A percentile compares a stretch with the other conserved stretches of the same genome.
These are phyloP conservation scores for Centrapalus pauciflorus DNA, from an alignment of 129 eudicot species.

Conservation along the genomic window DNA sequence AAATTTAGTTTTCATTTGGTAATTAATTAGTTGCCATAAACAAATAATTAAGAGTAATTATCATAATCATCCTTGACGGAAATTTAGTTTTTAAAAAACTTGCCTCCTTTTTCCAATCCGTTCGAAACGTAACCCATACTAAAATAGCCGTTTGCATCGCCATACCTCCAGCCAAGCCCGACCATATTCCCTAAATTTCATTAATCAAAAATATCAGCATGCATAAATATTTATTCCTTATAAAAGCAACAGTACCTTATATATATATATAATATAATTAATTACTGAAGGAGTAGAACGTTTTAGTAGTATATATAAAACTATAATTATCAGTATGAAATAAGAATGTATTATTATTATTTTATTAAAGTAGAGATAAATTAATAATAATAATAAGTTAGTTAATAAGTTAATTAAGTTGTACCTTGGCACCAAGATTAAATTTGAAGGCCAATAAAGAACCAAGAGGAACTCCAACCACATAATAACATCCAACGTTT, in stretches of 20 bases:
- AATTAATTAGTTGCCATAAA: neutral
- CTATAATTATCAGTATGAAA: no score
- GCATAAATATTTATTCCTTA: no score
- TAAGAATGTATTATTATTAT: no score
- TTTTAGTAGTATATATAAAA: no score
- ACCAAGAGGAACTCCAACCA: conserved; percentile 59
- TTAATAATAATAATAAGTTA: no score
- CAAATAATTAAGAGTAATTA: neutral
- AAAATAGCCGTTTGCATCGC: conserved; percentile 42
- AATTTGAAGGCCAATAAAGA: conserved; percentile 41
- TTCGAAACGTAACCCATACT: conserved; percentile 46
- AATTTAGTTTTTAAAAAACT: neutral
- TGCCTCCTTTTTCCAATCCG: conserved; percentile 59
- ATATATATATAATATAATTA: no score
- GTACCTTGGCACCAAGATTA: conserved; percentile 52
- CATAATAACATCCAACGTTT: conserved; percentile 60
- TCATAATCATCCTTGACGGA: neutral
- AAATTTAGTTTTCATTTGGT: neutral
- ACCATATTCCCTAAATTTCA: conserved; percentile 49
- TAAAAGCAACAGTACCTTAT: no score
- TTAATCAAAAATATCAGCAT: neutral
- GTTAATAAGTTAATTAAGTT: no score
- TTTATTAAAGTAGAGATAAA: no score
- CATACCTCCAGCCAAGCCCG: conserved; percentile 52
- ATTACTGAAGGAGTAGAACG: no score